Percentiles rank a stretch among this genome's conserved stretches.
Evolutionary conservation across 495 filamentous ascomycete genomes (phyloP).

Genomic region (Neurospora sp.): DNA sequence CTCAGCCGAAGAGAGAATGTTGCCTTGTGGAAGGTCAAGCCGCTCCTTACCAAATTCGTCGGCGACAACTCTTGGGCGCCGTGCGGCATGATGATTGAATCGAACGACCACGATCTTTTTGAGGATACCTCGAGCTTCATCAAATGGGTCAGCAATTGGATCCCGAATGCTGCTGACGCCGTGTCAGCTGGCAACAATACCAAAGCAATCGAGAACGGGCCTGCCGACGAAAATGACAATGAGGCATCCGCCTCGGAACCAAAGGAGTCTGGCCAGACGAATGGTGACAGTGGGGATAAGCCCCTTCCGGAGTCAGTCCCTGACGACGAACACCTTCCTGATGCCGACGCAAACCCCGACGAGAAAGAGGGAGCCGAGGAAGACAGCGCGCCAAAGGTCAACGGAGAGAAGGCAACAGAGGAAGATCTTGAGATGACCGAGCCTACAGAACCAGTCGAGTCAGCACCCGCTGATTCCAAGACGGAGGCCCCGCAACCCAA

Average conservation of each 20-base stretch:
- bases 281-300: not conserved
- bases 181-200: not conserved
- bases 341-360: not conserved
- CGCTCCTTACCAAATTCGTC: constrained; percentile 63
- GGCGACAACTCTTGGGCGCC: constrained; percentile 77
- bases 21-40: constrained; percentile 65
- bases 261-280: not conserved
- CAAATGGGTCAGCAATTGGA: constrained; percentile 4
- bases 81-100: constrained; percentile 50
- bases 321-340: not conserved
- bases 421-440: constrained; percentile 42
- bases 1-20: constrained; percentile 70
- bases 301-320: not conserved
- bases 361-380: constrained; percentile 4
- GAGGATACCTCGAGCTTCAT: constrained; percentile 26
- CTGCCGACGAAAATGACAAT: not conserved
- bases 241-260: not conserved
- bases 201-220: not conserved
- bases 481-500: not conserved
- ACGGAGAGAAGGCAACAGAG: constrained; percentile 23
- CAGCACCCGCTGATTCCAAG: not conserved
- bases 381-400: not conserved
- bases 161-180: not conserved
- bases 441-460: constrained; percentile 2
- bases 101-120: constrained; percentile 44